Conservation (phyloP, 108 stramenopile species). For the Nitzschia putrida region DNA sequence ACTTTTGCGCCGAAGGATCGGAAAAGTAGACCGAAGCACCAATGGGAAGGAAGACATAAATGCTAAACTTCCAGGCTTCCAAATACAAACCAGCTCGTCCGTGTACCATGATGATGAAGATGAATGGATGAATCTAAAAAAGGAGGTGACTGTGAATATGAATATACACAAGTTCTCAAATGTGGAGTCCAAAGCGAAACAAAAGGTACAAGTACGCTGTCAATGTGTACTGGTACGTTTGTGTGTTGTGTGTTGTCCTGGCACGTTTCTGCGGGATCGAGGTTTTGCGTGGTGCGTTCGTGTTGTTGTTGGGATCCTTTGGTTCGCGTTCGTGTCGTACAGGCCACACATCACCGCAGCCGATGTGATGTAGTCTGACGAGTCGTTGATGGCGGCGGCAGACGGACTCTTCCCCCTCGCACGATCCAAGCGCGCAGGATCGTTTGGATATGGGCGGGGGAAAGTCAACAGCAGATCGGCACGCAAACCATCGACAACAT, state of each 20-base stretch:
- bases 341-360: not conserved
- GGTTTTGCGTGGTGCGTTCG: too few relatives aligned
- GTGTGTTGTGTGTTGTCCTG: too few relatives aligned
- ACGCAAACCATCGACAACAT: not conserved
- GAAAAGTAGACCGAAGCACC: slow-evolving; percentile 71
- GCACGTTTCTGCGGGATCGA: too few relatives aligned
- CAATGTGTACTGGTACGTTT: too few relatives aligned
- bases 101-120: slow-evolving; percentile 59
- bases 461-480: not conserved
- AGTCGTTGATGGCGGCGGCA: not conserved
- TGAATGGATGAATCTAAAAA: not conserved
- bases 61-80: slow-evolving; percentile 79
- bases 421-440: not conserved
- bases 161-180: too few relatives aligned
- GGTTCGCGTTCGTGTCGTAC: slow-evolving; percentile 3
- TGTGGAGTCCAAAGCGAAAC: too few relatives aligned
- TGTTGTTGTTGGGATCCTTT: not conserved
- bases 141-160: not conserved
- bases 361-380: not conserved
- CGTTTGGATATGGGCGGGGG: not conserved
- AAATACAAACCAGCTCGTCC: slow-evolving; percentile 66
- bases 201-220: too few relatives aligned
- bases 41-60: slow-evolving; percentile 77
- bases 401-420: not conserved
- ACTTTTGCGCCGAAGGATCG: slow-evolving; percentile 64